A percentile compares a stretch with the other conserved stretches of the same genome.
Evolutionary conservation across 345 rosid species (phyloP).

Genomic region (Lenwebbia sp.): DNA sequence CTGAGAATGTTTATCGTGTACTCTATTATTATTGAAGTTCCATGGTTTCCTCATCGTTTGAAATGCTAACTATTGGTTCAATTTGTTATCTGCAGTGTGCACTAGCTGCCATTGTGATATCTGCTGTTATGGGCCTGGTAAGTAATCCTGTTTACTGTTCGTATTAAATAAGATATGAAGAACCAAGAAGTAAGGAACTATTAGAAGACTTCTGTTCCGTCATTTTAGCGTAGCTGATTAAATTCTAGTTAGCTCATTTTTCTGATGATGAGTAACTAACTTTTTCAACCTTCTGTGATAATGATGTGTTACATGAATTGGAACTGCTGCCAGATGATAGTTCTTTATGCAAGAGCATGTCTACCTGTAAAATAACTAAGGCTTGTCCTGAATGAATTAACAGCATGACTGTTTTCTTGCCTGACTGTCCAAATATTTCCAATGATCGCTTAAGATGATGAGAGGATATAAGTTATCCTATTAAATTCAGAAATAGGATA

Average conservation of each 20-base stretch:
- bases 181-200: not conserved
- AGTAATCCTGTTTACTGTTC: slow-evolving; percentile 8
- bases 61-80: slow-evolving; percentile 13
- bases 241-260: not conserved
- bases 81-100: slow-evolving; percentile 61
- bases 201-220: not conserved
- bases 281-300: not conserved
- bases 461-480: not conserved
- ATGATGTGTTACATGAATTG: not conserved
- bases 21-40: not conserved
- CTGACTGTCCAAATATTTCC: not conserved
- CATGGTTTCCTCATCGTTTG: not conserved
- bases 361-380: not conserved
- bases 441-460: not conserved
- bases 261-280: not conserved
- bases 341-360: not conserved
- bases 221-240: not conserved
- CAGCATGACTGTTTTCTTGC: not conserved
- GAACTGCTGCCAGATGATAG: not conserved
- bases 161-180: not conserved
- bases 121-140: slow-evolving; percentile 95
- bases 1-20: not conserved
- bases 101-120: slow-evolving; percentile 88
- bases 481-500: not conserved
- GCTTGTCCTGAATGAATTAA: not conserved